Conservation (phyloP, 345 rosid species). For the Kandelia obovata region DNA sequence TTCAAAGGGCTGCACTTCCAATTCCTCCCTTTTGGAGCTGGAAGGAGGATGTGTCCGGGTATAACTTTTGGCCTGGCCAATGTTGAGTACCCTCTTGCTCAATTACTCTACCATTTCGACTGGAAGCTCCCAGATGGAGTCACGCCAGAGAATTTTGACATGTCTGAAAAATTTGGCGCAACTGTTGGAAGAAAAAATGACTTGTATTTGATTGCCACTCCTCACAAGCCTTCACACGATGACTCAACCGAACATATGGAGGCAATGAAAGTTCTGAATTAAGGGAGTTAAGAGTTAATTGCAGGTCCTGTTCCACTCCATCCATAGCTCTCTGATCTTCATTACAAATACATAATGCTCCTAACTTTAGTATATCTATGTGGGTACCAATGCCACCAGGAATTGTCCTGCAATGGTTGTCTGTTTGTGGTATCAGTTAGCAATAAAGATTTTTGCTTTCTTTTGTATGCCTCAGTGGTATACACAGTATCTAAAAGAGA, state of each 20-base stretch:
- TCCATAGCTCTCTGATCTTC: not conserved
- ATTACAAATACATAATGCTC: not conserved
- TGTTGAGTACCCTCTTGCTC: conserved; percentile 18
- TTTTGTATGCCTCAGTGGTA: too few relatives aligned
- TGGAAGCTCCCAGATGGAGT: conserved; percentile 15
- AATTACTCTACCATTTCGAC: conserved; percentile 19
- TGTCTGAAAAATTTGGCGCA: conserved; percentile 18
- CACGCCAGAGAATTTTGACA: conserved; percentile 11
- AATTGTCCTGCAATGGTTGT: not conserved
- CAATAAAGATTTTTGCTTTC: too few relatives aligned
- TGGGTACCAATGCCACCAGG: not conserved
- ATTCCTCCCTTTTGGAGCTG: conserved; percentile 17
- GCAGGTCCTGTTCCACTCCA: not conserved
- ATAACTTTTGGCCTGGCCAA: conserved; percentile 14
- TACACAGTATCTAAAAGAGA: too few relatives aligned
- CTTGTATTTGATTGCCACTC: conserved; percentile 17
- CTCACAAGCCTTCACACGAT: not conserved
- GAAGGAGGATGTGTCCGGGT: conserved; percentile 21
- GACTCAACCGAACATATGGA: not conserved
- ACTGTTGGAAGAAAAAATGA: conserved; percentile 12
- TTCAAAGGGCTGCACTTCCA: conserved; percentile 14
- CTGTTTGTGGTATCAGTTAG: not conserved
- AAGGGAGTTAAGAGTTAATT: not conserved
- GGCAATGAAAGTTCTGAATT: conserved; percentile 2
- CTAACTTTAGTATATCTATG: not conserved